A percentile compares a stretch with the other conserved stretches of the same genome.
These are phyloP conservation scores for Cutaneotrichosporon cutaneum DNA, from an alignment of 1,284 basidiomycete species.

Conservation along the genomic window DNA sequence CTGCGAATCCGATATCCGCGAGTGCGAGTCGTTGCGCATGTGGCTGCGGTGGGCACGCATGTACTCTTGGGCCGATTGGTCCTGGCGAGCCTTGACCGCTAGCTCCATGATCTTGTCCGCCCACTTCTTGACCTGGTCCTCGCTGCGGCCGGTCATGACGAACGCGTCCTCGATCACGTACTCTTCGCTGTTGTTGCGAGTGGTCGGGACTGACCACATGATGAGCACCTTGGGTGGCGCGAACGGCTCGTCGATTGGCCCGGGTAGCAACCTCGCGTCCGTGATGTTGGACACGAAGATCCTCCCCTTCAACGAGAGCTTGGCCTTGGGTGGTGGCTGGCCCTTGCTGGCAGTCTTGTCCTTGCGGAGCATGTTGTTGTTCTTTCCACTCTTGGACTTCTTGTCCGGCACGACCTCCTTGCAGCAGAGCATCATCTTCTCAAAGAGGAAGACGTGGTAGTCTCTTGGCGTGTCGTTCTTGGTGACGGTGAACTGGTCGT, in stretches of 20 bases:
- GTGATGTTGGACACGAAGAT: constrained; percentile 98
- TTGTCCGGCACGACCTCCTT: constrained; percentile 65
- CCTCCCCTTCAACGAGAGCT: constrained; percentile 87
- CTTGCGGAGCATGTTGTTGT: constrained; percentile 48
- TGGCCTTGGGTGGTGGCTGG: constrained; percentile 58
- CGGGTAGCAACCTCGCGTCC: constrained; percentile 55
- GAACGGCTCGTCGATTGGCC: constrained; percentile 46
- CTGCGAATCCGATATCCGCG: constrained; percentile 32
- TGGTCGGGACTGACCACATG: constrained; percentile 44
- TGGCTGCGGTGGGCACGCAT: neutral
- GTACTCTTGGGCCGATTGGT: constrained; percentile 19
- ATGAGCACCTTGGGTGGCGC: constrained; percentile 38
- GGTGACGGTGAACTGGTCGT: constrained; percentile 93
- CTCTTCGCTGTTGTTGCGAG: constrained; percentile 47
- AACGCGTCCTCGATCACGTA: constrained; percentile 71
- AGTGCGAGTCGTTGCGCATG: constrained; percentile 15
- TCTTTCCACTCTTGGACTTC: constrained; percentile 45
- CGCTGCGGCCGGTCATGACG: constrained; percentile 84
- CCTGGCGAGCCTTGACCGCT: constrained; percentile 60
- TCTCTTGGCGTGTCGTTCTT: constrained; percentile 96
- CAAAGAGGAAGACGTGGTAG: constrained; percentile 98
- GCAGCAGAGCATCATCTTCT: constrained; percentile 98
- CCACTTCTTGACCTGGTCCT: constrained; percentile 93
- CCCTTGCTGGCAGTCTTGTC: constrained; percentile 59
- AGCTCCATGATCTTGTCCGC: constrained; percentile 82